Conservation (phyloP, 495 filamentous ascomycete species). For the Lasiosphaeris hirsuta region DNA sequence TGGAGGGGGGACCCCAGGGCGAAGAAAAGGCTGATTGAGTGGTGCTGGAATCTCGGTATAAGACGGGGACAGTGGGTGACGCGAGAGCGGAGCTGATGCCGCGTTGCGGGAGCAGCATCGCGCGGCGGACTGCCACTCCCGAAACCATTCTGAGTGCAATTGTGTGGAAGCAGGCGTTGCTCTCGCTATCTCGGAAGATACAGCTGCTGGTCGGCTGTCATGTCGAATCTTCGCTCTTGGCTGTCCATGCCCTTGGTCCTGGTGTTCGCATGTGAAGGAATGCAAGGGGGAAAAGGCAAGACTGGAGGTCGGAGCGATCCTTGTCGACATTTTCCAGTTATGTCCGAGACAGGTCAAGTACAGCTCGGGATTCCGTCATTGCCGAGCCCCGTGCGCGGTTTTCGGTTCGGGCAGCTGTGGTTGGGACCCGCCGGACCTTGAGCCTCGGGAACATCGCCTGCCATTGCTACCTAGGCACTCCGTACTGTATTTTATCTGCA, state of each 20-base stretch:
- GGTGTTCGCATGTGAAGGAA: slow-evolving; percentile 9
- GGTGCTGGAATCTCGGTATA: background rate
- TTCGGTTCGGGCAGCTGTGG: background rate
- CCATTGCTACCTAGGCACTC: background rate
- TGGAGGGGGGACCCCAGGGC: background rate
- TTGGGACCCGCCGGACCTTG: background rate
- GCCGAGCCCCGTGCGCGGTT: background rate
- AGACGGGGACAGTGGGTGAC: background rate
- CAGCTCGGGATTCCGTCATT: slow-evolving; percentile 13
- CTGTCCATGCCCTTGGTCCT: slow-evolving; percentile 13
- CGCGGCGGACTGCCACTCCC: slow-evolving; percentile 35
- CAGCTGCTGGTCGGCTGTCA: slow-evolving; percentile 16
- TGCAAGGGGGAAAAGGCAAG: slow-evolving; percentile 9
- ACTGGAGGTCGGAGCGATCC: slow-evolving; percentile 1
- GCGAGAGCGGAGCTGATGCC: slow-evolving; percentile 12
- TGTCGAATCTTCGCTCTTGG: slow-evolving; percentile 18
- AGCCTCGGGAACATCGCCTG: background rate
- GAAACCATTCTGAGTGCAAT: slow-evolving; percentile 25
- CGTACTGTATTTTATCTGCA: background rate
- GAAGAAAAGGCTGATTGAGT: background rate
- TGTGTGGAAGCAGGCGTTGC: background rate
- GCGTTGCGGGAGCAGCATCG: slow-evolving; percentile 35
- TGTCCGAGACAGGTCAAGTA: slow-evolving; percentile 4
- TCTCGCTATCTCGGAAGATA: slow-evolving; percentile 20
- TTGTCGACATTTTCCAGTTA: slow-evolving; percentile 6